Percentiles rank a stretch among this genome's conserved stretches.
These are phyloP conservation scores for Pyricularia sp. DNA, from an alignment of 2,329 filamentous ascomycete species.

Conservation along the genomic window DNA sequence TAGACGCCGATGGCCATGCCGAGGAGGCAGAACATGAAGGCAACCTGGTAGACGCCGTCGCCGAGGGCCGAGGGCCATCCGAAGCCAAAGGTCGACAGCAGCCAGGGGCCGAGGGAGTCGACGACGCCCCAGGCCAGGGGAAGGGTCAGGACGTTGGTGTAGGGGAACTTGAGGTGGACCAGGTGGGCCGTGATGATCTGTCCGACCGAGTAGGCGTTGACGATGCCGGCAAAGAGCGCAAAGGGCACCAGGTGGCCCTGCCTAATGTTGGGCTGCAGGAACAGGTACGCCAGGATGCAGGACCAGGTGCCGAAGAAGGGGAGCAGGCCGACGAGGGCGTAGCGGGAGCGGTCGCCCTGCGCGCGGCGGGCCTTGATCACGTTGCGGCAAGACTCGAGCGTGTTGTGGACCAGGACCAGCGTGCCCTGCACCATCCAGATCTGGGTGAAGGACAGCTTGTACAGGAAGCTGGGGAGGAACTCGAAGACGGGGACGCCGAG, in stretches of 20 bases:
- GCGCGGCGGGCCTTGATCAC: slow-evolving; percentile 74
- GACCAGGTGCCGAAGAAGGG: slow-evolving; percentile 75
- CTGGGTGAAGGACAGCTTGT: slow-evolving; percentile 77
- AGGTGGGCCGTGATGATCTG: slow-evolving; percentile 94
- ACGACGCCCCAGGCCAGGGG: slow-evolving; percentile 71
- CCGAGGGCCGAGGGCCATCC: slow-evolving; percentile 74
- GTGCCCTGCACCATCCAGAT: slow-evolving; percentile 88
- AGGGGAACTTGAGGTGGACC: slow-evolving; percentile 79
- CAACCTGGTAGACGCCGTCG: slow-evolving; percentile 74
- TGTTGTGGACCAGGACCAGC: slow-evolving; percentile 77
- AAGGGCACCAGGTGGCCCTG: slow-evolving; percentile 82
- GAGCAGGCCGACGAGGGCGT: slow-evolving; percentile 71
- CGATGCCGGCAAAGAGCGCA: slow-evolving; percentile 73
- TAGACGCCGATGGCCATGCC: slow-evolving; percentile 85
- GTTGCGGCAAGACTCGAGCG: slow-evolving; percentile 67
- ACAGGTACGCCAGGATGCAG: slow-evolving; percentile 69
- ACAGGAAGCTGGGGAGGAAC: slow-evolving; percentile 61
- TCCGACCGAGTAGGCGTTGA: slow-evolving; percentile 92
- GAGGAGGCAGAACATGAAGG: slow-evolving; percentile 71
- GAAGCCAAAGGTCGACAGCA: slow-evolving; percentile 26
- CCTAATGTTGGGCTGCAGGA: slow-evolving; percentile 76
- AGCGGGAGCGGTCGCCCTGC: slow-evolving; percentile 57
- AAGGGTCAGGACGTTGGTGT: slow-evolving; percentile 74
- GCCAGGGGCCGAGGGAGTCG: slow-evolving; percentile 66
- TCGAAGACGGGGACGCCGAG: slow-evolving; percentile 56